Conservation (phyloP, 2,329 filamentous ascomycete genomes). For the Neonectria hederae region DNA sequence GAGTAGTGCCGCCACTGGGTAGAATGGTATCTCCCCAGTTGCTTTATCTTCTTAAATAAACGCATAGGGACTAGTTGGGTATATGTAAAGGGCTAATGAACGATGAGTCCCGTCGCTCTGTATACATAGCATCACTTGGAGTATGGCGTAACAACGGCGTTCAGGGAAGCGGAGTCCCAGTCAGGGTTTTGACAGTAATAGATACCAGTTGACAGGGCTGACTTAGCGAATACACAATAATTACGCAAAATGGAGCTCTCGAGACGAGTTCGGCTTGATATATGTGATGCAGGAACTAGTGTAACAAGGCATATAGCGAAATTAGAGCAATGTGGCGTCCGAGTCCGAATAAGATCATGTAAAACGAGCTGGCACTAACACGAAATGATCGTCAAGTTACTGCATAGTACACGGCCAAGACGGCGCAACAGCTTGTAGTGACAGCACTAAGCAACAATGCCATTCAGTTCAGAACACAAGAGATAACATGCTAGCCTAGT, state of each 20-base stretch:
- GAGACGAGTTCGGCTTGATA: background rate
- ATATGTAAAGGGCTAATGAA: background rate
- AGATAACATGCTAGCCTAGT: constrained; percentile 29
- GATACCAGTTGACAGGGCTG: constrained; percentile 35
- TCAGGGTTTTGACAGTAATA: constrained; percentile 29
- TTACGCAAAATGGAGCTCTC: background rate
- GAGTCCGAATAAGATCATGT: background rate
- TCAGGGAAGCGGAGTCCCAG: constrained; percentile 20
- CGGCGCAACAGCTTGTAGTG: background rate
- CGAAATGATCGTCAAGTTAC: background rate
- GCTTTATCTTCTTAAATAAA: too few relatives aligned
- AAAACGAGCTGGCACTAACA: background rate
- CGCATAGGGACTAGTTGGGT: background rate
- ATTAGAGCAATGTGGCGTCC: background rate
- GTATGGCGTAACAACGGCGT: constrained; percentile 30
- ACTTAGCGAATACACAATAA: background rate
- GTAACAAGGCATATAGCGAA: background rate
- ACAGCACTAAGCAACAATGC: constrained; percentile 18
- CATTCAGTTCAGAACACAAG: constrained; percentile 26
- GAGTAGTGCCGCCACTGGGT: background rate
- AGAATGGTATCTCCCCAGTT: too few relatives aligned
- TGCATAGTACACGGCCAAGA: background rate
- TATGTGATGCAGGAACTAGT: background rate
- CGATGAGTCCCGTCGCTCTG: background rate
- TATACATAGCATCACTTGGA: constrained; percentile 14